Evolutionary conservation across 192 early-diverging fungal species (phyloP), one percentile per base, ranked within the genome.

Genomic region (Linnemannia zychae): DNA sequence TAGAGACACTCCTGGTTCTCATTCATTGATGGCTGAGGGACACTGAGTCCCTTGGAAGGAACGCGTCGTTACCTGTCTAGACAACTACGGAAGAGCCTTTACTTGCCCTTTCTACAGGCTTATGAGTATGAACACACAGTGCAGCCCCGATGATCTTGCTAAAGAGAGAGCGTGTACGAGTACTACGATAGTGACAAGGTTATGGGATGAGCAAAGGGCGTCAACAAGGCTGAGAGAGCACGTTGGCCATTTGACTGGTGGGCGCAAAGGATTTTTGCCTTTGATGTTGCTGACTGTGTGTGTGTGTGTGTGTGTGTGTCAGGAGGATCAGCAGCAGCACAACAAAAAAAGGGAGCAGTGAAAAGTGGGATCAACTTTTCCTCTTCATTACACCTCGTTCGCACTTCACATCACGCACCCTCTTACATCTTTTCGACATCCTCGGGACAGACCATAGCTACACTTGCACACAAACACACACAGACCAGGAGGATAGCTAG

Each of bases 301-400:
- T n/a, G n/a, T n/a, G n/a, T n/a, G n/a, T n/a, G n/a, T n/a, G n/a
- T 57, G 20, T 63, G 57, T 33, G 24, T 63, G 57, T 63, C 57
- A 63, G 57, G 57, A 63, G 57, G 57, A 15, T 7, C n/a, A n/a
- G 7, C 17, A 52, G 22, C n/a, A n/a, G n/a, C n/a, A n/a, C n/a
- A n/a, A n/a, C n/a, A 11, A 31, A 60, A 60, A 63, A 63, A 63
- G 57, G 57, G 57, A 63, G 57, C 57, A 63, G 28, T 31, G 57
- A 31, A n/a, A 63, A 63, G 28, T 28, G 57, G 15, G 57, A 24
- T 9, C 40, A 44, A 3, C 22, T 0, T 63, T 4, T 31, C 57
- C 31, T 28, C 31, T 15, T 22, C 57, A 63, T 63, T 28, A 15
- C 28, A 63, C 57, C 9, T 12, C 57, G 31, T 31, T 15, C 57